Percentiles rank a stretch among this genome's conserved stretches.
These are phyloP conservation scores for Cephaloascus albidus DNA, from an alignment of 805 yeast species.

Conservation along the genomic window DNA sequence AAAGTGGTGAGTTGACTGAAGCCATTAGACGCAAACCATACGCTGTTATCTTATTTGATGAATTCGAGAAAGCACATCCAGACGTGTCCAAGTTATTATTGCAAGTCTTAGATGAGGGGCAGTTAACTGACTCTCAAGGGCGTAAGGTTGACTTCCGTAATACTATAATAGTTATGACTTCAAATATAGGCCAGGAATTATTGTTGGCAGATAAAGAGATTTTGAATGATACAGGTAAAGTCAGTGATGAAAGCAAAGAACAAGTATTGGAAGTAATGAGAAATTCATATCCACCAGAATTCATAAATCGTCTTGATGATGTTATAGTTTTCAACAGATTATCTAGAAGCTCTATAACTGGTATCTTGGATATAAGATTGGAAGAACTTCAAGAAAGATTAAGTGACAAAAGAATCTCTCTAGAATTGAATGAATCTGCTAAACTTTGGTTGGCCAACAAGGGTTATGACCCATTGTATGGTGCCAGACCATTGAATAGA, in stretches of 20 bases:
- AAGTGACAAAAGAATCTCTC: constrained; percentile 63
- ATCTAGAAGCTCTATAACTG: constrained; percentile 63
- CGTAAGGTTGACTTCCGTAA: constrained; percentile 90
- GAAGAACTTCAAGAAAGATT: constrained; percentile 74
- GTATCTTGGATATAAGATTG: constrained; percentile 80
- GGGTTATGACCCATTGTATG: constrained; percentile 89
- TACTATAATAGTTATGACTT: constrained; percentile 93
- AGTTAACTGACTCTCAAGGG: constrained; percentile 91
- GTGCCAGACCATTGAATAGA: constrained; percentile 94
- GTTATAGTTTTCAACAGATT: constrained; percentile 88
- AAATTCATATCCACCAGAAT: constrained; percentile 83
- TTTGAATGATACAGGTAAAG: constrained; percentile 38
- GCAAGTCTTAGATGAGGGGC: constrained; percentile 94
- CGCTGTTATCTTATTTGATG: constrained; percentile 87
- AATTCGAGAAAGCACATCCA: constrained; percentile 94
- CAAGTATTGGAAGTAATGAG: constrained; percentile 63
- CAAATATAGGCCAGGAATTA: constrained; percentile 91
- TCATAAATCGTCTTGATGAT: constrained; percentile 89
- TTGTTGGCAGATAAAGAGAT: constrained; percentile 52
- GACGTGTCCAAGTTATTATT: constrained; percentile 86
- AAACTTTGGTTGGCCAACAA: constrained; percentile 71
- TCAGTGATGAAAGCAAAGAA: constrained; percentile 41
- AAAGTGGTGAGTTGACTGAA: constrained; percentile 93
- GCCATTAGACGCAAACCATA: constrained; percentile 94
- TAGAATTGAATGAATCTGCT: constrained; percentile 49